Percentiles rank a stretch among this genome's conserved stretches.
phyloP scores from a whole-genome alignment of 164 flowering plant species.

The Protea cynaroides region DNA sequence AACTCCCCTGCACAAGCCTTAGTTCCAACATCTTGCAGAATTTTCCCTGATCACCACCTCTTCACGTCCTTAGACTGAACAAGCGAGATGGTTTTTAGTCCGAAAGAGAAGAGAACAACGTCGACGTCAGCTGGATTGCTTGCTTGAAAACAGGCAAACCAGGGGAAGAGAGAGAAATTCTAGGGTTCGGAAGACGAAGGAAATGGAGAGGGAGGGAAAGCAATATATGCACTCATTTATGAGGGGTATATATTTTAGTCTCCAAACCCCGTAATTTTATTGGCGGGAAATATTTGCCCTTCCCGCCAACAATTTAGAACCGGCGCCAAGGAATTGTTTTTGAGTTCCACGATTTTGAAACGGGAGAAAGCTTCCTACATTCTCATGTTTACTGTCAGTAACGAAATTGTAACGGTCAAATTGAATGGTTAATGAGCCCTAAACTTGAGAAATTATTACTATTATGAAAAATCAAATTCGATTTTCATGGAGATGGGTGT shows the following conservation, averaged over 20 bases:
- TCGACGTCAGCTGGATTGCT: too few relatives aligned
- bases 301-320: conserved; percentile 6
- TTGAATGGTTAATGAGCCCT: too few relatives aligned
- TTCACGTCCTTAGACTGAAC: neutral
- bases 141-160: too few relatives aligned
- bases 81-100: neutral
- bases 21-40: conserved; percentile 37
- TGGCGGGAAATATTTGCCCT: conserved; percentile 11
- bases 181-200: neutral
- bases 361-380: neutral
- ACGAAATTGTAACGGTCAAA: too few relatives aligned
- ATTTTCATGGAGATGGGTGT: too few relatives aligned
- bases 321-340: neutral
- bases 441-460: too few relatives aligned
- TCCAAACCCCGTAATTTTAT: neutral
- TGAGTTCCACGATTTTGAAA: conserved; percentile 3
- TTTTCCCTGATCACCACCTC: too few relatives aligned
- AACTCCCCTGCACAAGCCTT: conserved; percentile 42
- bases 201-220: neutral
- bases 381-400: too few relatives aligned
- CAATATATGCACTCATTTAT: neutral
- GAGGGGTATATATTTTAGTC: neutral
- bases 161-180: neutral
- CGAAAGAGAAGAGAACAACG: neutral
- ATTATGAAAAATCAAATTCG: too few relatives aligned